A percentile compares a stretch with the other conserved stretches of the same genome.
phyloP scores from a whole-genome alignment of 345 rosid species.

The Syzygium grande region DNA sequence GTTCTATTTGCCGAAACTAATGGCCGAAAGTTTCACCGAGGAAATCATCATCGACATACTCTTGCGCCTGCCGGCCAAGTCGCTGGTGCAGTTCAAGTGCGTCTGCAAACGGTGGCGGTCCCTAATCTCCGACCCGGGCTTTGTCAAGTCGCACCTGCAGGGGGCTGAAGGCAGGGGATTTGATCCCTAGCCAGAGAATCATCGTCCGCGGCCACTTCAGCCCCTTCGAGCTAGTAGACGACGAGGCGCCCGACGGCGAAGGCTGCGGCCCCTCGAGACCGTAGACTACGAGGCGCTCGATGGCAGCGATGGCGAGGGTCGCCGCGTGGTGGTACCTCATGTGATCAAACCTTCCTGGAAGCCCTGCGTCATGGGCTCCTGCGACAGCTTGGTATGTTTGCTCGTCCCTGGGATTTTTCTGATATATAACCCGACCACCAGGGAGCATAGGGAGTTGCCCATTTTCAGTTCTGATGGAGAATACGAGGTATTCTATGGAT shows the following conservation, averaged over 20 bases:
- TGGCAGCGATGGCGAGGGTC: neutral
- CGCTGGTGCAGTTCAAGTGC: neutral
- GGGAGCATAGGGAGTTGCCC: neutral
- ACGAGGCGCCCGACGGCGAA: neutral
- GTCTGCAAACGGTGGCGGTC: conserved; percentile 3
- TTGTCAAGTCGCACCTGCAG: neutral
- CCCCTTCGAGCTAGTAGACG: neutral
- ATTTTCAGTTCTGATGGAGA: neutral
- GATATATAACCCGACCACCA: conserved; percentile 1
- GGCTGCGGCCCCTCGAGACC: neutral
- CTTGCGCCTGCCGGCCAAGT: conserved; percentile 5
- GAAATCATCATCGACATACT: neutral
- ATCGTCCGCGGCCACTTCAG: neutral
- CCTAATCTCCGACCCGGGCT: neutral
- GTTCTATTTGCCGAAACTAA: neutral
- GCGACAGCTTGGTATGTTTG: conserved; percentile 1
- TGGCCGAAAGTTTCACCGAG: neutral
- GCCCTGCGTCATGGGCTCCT: neutral
- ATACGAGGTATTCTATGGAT: neutral
- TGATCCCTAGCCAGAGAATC: neutral
- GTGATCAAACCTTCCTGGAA: neutral
- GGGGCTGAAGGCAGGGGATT: neutral
- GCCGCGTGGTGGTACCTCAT: neutral
- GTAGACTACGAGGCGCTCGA: neutral
- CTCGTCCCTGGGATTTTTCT: neutral